Base-by-base conservation (phyloP, 1,284 basidiomycete genomes). In the Irpex lacteus region DNA sequence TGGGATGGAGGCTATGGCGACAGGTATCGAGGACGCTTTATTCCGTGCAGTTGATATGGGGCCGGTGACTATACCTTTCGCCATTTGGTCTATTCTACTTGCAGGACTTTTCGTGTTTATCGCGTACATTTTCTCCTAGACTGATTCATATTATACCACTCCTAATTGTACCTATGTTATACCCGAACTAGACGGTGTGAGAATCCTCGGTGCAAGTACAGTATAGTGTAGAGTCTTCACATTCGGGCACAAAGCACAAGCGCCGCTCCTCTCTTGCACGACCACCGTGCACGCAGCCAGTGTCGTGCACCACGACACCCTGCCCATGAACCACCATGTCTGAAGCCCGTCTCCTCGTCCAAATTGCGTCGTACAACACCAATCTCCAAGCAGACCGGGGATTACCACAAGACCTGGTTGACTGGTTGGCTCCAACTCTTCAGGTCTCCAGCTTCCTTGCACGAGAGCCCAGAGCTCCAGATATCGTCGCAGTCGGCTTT, bases 401-500 rank as follows among this genome's bases (percentile, higher is more conserved):
- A 8, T 76, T 92, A 32, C 90, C 91, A 0, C 92, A 94, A 72
- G 87, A 93, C 70, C 81, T 94, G 52, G 91, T 94, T 5, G 92
- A 93, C 78, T 94, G 91, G 91, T 82, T 94, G 40, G 81, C 85
- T 9, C 92, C 91, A 40, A 91, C 91, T 0, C 76, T 94, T 7
- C 87, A 88, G 66, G 89, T 92, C 4, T 91, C 91, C 26, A 81
- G 76, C 40, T 91, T 92, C 71, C 84, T 91, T 47, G 82, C 87
- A 47, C 81, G 79, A 60, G 80, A 82, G 61, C 80, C 78, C 21
- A 80, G 84, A 60, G 85, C 88, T 2, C 88, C 92, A 37, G 95
- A 96, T 74, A 88, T 96, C 40, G 86, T 95, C 61, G 94, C 90
- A 0, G 89, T 96, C 56, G 94, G 94, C 9, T 96, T 96, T 70